Base-by-base conservation (phyloP, 176 grass and related monocot genomes). In the Zea luxurians region DNA sequence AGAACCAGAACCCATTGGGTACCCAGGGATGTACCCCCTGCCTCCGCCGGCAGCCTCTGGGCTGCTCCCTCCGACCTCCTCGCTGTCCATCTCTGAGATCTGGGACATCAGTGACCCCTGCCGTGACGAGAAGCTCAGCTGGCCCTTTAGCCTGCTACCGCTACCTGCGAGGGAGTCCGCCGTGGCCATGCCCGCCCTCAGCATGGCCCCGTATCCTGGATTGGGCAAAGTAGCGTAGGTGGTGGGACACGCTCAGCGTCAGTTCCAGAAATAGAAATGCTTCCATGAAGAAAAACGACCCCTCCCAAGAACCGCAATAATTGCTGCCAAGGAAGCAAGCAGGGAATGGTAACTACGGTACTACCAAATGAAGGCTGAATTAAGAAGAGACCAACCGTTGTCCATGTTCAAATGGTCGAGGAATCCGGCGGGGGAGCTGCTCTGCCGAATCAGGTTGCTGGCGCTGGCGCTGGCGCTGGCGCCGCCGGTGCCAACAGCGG, bases 61-160 rank as follows among this genome's bases (percentile, higher is more conserved):
- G 83, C 92, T 99, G 71, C 90, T 95, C 9, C 85, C 92, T 0
- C 66, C 96, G 75, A 95, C 85, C 42, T 89, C 92, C 81, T 99
- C 96, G 62, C 88, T 93, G 18, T 65, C 92, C 83, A 94, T 90
- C 92, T 95, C 96, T 5, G 96, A 99, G 83, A 99, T 99, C 78
- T 99, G 96, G 6, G 96, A 99, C 96, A 99, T 95, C n/a, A 99
- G 84, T 18, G 96, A 99, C 16, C 88, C 92, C 55, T 95, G 92
- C 78, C 96, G 83, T 13, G 96, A 99, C 36, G 92, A 95, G 86
- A 99, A 95, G 83, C 89, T 99, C 38, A 99, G 55, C 52, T 99
- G 92, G 2, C 90, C 85, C 83, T 92, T 99, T 4, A 88, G 43
- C 70, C 88, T 87, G 48, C 78, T 67, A 75, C 44, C 40, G 20